A percentile compares a stretch with the other conserved stretches of the same genome.
Conservation (phyloP, 1,139 yeast species). For the Zygosaccharomyces sapae region DNA sequence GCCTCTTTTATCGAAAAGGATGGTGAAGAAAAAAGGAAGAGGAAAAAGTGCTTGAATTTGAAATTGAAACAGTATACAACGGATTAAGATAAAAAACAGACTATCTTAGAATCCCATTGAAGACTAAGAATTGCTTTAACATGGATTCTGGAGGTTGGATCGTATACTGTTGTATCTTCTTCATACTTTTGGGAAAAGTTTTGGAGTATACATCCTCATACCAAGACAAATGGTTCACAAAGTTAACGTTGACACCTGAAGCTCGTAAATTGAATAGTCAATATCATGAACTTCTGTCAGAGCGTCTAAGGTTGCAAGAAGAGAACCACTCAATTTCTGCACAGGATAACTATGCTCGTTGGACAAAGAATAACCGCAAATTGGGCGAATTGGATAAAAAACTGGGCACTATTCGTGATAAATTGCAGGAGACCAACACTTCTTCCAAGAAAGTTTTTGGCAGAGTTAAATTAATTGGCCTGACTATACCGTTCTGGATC, state of each 20-base stretch:
- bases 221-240: constrained; percentile 30
- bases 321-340: constrained; percentile 68
- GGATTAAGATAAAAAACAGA: not conserved
- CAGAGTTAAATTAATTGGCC: constrained; percentile 34
- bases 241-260: constrained; percentile 16
- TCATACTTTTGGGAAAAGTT: constrained; percentile 25
- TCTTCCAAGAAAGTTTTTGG: constrained; percentile 50
- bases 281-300: constrained; percentile 42
- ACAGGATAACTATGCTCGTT: constrained; percentile 89
- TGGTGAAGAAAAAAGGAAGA: not conserved
- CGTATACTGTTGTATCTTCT: constrained; percentile 26
- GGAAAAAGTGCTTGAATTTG: not conserved
- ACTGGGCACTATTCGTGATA: constrained; percentile 41
- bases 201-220: constrained; percentile 23
- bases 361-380: constrained; percentile 88
- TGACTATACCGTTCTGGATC: constrained; percentile 32
- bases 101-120: not conserved
- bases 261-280: constrained; percentile 24
- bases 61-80: not conserved
- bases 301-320: constrained; percentile 46
- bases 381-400: constrained; percentile 56
- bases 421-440: constrained; percentile 58
- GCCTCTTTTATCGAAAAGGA: not conserved
- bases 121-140: not conserved
- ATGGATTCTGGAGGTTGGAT: constrained; percentile 23